These are phyloP conservation scores for Pinus albicaulis DNA, from an alignment of 75 land plant genomes.

Conservation along the genomic window DNA sequence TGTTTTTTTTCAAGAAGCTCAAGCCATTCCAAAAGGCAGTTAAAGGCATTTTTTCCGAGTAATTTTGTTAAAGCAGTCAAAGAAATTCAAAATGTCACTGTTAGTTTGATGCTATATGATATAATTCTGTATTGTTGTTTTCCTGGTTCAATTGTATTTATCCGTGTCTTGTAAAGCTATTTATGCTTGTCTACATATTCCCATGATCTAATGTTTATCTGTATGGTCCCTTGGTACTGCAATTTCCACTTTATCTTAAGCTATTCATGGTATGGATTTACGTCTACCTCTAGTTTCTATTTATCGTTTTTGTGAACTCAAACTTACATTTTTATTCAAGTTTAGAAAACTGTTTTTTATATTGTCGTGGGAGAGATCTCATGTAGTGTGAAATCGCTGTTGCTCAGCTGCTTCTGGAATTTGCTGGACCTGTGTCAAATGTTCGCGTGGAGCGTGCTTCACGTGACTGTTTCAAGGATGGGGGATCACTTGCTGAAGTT, in stretches of 20 bases:
- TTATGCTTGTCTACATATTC: neutral
- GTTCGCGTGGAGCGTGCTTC: constrained; percentile 76
- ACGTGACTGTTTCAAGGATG: constrained; percentile 60
- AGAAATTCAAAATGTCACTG: neutral
- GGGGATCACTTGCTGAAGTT: constrained; percentile 87
- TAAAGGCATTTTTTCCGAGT: too few species aligned
- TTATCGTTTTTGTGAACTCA: neutral
- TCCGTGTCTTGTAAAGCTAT: neutral
- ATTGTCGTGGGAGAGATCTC: neutral
- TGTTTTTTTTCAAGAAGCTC: too few species aligned
- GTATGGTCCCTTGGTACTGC: neutral
- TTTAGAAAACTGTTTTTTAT: neutral
- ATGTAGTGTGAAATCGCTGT: neutral
- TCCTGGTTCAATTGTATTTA: neutral
- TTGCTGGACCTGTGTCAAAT: constrained; percentile 83
- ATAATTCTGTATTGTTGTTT: neutral
- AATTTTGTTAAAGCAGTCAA: neutral
- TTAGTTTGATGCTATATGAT: neutral
- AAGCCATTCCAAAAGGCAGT: too few species aligned
- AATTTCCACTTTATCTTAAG: neutral
- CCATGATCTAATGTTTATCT: neutral
- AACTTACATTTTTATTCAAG: neutral
- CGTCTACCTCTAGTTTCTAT: neutral
- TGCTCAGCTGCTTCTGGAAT: constrained; percentile 68
- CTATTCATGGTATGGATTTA: neutral